phyloP scores from a whole-genome alignment of 306 rosid genomes.

The Cajanus cajan region DNA sequence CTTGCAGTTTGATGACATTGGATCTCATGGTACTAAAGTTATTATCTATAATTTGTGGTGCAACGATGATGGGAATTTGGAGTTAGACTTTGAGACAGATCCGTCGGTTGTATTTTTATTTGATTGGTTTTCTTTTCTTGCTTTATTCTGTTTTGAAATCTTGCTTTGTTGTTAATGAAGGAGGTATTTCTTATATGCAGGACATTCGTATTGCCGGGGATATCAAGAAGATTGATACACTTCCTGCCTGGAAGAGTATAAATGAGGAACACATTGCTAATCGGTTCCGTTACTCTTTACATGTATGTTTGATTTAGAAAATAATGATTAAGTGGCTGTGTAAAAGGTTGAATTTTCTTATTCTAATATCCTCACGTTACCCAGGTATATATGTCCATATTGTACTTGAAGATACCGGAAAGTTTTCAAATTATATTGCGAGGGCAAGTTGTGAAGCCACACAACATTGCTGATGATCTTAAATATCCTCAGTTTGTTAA shows the following conservation, averaged over 20 bases:
- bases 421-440: slow-evolving; percentile 68
- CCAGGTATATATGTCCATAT: slow-evolving; percentile 87
- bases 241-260: slow-evolving; percentile 29
- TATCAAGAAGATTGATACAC: slow-evolving; percentile 36
- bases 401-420: slow-evolving; percentile 72
- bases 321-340: slow-evolving; percentile 2
- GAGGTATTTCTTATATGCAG: slow-evolving; percentile 43
- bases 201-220: slow-evolving; percentile 77
- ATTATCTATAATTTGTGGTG: slow-evolving; percentile 86
- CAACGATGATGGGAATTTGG: slow-evolving; percentile 63
- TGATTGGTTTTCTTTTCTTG: background rate
- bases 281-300: slow-evolving; percentile 68
- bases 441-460: slow-evolving; percentile 69
- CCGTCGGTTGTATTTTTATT: slow-evolving; percentile 52
- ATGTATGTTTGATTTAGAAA: slow-evolving; percentile 54
- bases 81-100: slow-evolving; percentile 71
- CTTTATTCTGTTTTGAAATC: background rate
- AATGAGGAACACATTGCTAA: slow-evolving; percentile 80
- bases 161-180: slow-evolving; percentile 8
- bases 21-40: slow-evolving; percentile 88
- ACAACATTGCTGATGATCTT: slow-evolving; percentile 79
- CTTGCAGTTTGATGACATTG: slow-evolving; percentile 77
- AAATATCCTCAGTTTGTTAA: slow-evolving; percentile 59
- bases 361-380: slow-evolving; percentile 31
- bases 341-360: slow-evolving; percentile 9